Percentiles rank a stretch among this genome's conserved stretches.
Conservation (phyloP, 164 flowering plant genomes). For the Brasenia schreberi region DNA sequence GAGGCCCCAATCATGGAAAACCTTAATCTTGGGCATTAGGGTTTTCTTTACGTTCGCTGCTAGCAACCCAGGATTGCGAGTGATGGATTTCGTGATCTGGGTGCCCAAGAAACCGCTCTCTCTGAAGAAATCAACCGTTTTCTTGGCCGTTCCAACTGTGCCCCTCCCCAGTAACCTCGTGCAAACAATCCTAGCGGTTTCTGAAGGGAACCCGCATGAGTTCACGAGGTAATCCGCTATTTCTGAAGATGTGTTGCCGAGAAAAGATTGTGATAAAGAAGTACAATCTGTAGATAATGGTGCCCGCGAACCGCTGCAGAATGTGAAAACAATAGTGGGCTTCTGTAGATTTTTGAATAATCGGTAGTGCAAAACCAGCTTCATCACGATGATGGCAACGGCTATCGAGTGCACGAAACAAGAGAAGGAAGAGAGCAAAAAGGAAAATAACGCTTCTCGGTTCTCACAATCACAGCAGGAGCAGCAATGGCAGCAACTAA, state of each 20-base stretch:
- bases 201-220: neutral
- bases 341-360: neutral
- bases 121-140: neutral
- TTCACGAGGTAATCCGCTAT: neutral
- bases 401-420: neutral
- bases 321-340: neutral
- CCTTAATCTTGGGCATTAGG: neutral
- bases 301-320: neutral
- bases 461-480: too few species aligned
- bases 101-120: neutral
- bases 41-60: neutral
- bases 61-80: neutral
- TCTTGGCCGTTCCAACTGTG: neutral
- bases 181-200: neutral
- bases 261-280: neutral
- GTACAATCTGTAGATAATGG: neutral
- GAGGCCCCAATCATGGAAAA: neutral
- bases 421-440: neutral
- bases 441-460: too few species aligned
- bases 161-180: neutral
- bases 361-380: neutral
- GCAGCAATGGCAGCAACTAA: too few species aligned
- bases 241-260: neutral
- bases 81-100: neutral
- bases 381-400: neutral